These are phyloP conservation scores for Fragaria nilgerrensis DNA, from an alignment of 306 rosid genomes.

Conservation along the genomic window DNA sequence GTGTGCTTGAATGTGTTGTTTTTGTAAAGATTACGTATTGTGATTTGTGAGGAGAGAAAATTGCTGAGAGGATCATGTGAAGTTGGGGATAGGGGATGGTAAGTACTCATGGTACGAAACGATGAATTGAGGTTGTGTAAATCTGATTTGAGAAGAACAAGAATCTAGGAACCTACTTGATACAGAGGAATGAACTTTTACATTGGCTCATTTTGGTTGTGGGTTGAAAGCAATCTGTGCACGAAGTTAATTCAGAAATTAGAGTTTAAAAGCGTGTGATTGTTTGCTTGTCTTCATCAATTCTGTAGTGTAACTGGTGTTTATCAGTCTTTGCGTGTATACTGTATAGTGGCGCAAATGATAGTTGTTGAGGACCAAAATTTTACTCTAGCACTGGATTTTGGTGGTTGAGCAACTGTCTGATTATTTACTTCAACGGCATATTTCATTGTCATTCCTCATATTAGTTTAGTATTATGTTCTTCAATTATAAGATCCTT, in stretches of 20 bases:
- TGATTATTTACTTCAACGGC: not conserved
- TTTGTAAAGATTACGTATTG: not conserved
- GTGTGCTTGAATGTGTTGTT: not conserved
- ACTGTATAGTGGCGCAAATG: not conserved
- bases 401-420: slow-evolving; percentile 2
- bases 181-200: not conserved
- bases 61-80: not conserved
- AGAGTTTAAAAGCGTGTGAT: not conserved
- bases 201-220: not conserved
- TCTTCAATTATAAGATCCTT: not conserved
- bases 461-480: not conserved
- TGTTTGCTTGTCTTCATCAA: not conserved
- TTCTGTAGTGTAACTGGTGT: not conserved
- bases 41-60: not conserved
- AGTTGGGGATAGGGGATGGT: not conserved
- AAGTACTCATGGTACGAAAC: not conserved
- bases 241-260: not conserved
- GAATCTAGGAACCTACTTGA: no score
- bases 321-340: not conserved
- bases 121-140: not conserved
- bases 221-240: slow-evolving; percentile 1
- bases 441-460: not conserved
- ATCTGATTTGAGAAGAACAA: not conserved
- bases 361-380: not conserved
- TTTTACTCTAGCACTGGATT: not conserved